These are phyloP conservation scores for Colletotrichum graminicola DNA, from an alignment of 2,329 filamentous ascomycete species.

Conservation along the genomic window DNA sequence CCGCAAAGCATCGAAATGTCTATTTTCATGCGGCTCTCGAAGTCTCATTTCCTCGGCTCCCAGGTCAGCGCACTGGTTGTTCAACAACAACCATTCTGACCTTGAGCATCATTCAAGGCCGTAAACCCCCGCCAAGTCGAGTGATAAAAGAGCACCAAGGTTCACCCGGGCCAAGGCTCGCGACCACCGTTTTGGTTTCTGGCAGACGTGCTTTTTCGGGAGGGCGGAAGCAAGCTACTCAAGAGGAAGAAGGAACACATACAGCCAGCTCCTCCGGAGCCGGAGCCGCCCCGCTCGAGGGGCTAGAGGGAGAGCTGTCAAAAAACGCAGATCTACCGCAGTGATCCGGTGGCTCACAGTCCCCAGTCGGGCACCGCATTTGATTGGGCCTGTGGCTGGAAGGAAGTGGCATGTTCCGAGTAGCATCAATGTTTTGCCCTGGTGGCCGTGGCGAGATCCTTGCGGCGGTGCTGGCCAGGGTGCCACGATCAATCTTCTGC, in stretches of 20 bases:
- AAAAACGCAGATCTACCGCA: constrained; percentile 41
- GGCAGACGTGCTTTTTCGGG: constrained; percentile 34
- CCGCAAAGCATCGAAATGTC: constrained; percentile 35
- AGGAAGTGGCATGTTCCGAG: constrained; percentile 42
- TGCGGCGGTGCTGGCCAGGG: constrained; percentile 22
- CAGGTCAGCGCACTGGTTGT: constrained; percentile 7
- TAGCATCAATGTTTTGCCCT: constrained; percentile 42
- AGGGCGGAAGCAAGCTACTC: constrained; percentile 15
- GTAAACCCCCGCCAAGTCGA: constrained; percentile 28
- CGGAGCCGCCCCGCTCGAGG: constrained; percentile 37
- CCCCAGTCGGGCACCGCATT: constrained; percentile 22
- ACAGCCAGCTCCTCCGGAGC: constrained; percentile 32
- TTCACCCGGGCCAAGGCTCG: constrained; percentile 15
- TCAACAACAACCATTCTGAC: constrained; percentile 7
- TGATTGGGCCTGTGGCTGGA: constrained; percentile 38
- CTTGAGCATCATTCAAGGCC: constrained; percentile 14
- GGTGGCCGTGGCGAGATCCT: constrained; percentile 37
- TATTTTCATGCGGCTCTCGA: constrained; percentile 28
- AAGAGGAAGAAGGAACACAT: constrained; percentile 33
- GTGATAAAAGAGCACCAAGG: constrained; percentile 20
- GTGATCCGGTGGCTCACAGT: constrained; percentile 36
- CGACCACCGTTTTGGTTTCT: constrained; percentile 40
- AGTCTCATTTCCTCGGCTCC: constrained; percentile 11
- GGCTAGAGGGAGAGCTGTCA: constrained; percentile 32
- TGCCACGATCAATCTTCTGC: constrained; percentile 30